Base-by-base conservation (phyloP, 768 basidiomycete species). In the Amanita brunnescens region DNA sequence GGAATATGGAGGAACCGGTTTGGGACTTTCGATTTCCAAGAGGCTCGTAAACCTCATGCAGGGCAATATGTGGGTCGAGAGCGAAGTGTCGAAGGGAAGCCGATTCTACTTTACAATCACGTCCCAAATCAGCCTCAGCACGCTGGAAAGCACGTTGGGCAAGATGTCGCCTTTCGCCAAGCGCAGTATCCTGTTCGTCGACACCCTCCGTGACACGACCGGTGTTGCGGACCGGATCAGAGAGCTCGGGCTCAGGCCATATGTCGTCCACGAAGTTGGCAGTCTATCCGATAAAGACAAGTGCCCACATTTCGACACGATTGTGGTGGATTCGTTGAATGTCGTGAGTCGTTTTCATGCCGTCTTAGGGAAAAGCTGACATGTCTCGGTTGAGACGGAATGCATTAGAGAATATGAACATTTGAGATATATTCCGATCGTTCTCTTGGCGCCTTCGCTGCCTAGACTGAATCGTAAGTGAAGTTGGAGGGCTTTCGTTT, bases 11-110 rank as follows among this genome's bases (percentile, higher is more conserved):
- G 95, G 95, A 35, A 97, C 95, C 0, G 95, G 95, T 61, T 76
- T 99, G 2, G 95, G 95, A 10, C 75, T 98, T 40, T 97, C 94
- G 8, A 98, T 99, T 61, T 98, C 95, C 40, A 98, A 97, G 64
- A 87, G 94, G 1, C 83, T 99, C 20, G 95, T 98, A 14, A 85
- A 84, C 43, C 85, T 99, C 59, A 99, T 99, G 96, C 83, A 91
- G 59, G 96, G 96, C 41, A 91, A 95, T 61, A 90, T 99, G 77
- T 99, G 96, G 96, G 96, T 99, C 18, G 91, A 96, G 69, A 88
- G 85, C 55, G 92, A 95, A 65, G 89, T 95, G 53, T 78, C 87
- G 41, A 87, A 90, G 59, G 96, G 96, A 23, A 89, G 84, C 71
- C 85, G 84, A 67, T 95, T 97, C 79, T 95, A 88, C 80, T 98